Conservation (phyloP, 495 filamentous ascomycete genomes). For the Hypoxylon fragiforme region DNA sequence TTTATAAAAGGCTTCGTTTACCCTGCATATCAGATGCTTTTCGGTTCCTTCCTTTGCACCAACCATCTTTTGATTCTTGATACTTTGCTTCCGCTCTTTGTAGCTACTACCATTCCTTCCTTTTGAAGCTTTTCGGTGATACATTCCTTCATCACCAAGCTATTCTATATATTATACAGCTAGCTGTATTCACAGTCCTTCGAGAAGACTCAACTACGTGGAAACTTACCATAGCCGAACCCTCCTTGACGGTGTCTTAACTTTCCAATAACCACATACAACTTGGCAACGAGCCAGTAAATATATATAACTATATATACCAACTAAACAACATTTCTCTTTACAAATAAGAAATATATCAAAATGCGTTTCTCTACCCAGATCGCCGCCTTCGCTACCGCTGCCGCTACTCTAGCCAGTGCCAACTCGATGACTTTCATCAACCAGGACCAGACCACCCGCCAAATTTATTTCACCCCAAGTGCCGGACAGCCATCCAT, state of each 20-base stretch:
- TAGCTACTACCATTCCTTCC: conserved; percentile 36
- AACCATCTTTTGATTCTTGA: conserved; percentile 29
- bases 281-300: neutral
- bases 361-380: conserved; percentile 42
- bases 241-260: conserved; percentile 11
- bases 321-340: no score
- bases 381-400: conserved; percentile 32
- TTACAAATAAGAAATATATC: no score
- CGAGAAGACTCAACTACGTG: conserved; percentile 12
- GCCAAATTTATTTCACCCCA: conserved; percentile 49
- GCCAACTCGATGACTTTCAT: conserved; percentile 53
- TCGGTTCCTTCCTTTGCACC: conserved; percentile 2
- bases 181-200: conserved; percentile 30
- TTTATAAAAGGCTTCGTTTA: conserved; percentile 28
- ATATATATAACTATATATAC: conserved; percentile 16
- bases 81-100: conserved; percentile 28
- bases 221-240: conserved; percentile 9
- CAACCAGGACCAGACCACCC: conserved; percentile 50
- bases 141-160: conserved; percentile 36
- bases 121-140: conserved; percentile 30
- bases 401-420: conserved; percentile 36
- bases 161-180: conserved; percentile 10
- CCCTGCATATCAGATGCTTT: conserved; percentile 4
- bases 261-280: conserved; percentile 5
- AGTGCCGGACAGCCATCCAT: conserved; percentile 34